Evolutionary conservation across 371 early-diverging fungal species (phyloP), one percentile per base, ranked within the genome.

Genomic region (Apophysomyces variabilis): DNA sequence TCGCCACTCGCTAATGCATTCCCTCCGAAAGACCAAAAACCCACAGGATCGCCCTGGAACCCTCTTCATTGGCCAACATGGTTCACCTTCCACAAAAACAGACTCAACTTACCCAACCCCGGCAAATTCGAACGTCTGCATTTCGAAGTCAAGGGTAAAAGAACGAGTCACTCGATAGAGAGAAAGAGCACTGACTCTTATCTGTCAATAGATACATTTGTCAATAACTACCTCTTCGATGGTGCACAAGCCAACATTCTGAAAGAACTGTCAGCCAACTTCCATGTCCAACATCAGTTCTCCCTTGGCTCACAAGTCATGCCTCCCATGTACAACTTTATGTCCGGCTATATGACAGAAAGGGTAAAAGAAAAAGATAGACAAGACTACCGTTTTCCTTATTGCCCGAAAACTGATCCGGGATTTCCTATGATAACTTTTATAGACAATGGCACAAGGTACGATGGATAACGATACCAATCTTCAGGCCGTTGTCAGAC

Each of bases 181-280:
- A 35, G 18, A 60, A 58, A 57, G 14, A 61, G 56, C 13, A 36
- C n/a, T 38, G 38, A 43, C 32, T 37, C 58, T 56, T 56, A n/a
- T 18, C 11, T 58, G 1, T 35, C 13, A 36, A 70, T 78, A 95
- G 93, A 87, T 64, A 83, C 89, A 13, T 92, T 93, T 72, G 81
- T 92, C 65, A 88, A 90, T 68, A 86, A 92, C 78, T 91, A 89
- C 74, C 75, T 93, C 70, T 94, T 98, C 74, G 98, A 99, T 68
- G 99, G 99, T 66, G 97, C 92, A 38, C 93, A 94, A 69, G 92
- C 96, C 64, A 97, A 97, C 72, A 87, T 97, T 69, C 89, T 92
- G 47, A 95, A 95, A 74, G 87, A 92, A 50, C 84, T 96, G 74
- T 94, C 94, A 58, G 93, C 85, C 64, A 93, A 93, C 83, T 96